Evolutionary conservation across 2,329 filamentous ascomycete genomes (phyloP), one percentile per base, ranked within the genome.

Genomic region (Arthroderma uncinatum): DNA sequence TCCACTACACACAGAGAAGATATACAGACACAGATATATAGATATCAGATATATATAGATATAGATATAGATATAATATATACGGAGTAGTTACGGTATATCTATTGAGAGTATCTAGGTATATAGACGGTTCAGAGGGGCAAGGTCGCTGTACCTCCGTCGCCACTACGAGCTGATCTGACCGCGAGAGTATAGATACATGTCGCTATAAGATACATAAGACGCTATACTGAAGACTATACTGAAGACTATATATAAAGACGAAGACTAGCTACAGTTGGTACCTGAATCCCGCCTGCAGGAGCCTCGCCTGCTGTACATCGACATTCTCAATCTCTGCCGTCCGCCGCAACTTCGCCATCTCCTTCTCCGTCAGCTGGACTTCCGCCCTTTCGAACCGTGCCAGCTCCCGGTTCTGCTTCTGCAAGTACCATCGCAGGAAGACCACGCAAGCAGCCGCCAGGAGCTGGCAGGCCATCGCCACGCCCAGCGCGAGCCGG

Each of bases 231-330:
- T n/a, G n/a, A n/a, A n/a, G n/a, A n/a, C n/a, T n/a, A n/a, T n/a
- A n/a, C n/a, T n/a, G n/a, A 16, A 16, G 21, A 19, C 14, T 5
- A 37, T 8, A 12, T 42, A 42, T 6, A 42, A 6, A 42, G 19
- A 42, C 14, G 6, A 21, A 21, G 19, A 21, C 14, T 7, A 21
- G 28, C 36, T 54, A 54, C 28, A 54, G 52, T 6, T 54, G 52
- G 63, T 77, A 82, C 33, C 79, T 68, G 66, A 79, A 82, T 1
- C 79, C 79, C 68, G 78, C 78, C 66, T 81, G 78, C 67, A 80
- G 60, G 53, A 68, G 66, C 55, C 78, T 71, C 36, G 79, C 79
- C 9, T 74, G 72, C 0, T 71, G 74, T 57, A 80, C 61, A 59
- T 76, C 73, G 44, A 80, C 74, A 0, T 76, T 76, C 63, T 81